These are phyloP conservation scores for Acer yangbiense DNA, from an alignment of 345 rosid genomes.

Conservation along the genomic window DNA sequence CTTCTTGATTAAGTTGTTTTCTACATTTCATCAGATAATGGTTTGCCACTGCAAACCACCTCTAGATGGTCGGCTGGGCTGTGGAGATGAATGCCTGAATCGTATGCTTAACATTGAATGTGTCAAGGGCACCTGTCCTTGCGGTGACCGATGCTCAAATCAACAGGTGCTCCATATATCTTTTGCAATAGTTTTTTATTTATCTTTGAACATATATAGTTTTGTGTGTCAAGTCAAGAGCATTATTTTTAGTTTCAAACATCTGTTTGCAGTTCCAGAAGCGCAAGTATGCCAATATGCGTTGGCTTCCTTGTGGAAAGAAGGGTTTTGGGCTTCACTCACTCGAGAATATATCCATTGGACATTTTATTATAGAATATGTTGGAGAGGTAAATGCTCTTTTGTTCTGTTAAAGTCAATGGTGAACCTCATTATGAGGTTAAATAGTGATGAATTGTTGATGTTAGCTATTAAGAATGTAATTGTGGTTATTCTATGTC, in stretches of 20 bases:
- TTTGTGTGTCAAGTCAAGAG: background rate
- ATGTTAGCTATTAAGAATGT: background rate
- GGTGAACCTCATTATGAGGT: slow-evolving; percentile 4
- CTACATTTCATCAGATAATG: slow-evolving; percentile 67
- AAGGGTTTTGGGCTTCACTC: slow-evolving; percentile 92
- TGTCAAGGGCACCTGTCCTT: slow-evolving; percentile 89
- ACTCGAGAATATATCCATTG: slow-evolving; percentile 69
- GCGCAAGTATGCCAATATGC: slow-evolving; percentile 71
- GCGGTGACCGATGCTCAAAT: slow-evolving; percentile 90
- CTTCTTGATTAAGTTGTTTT: slow-evolving; percentile 9
- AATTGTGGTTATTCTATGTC: background rate
- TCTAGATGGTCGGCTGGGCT: slow-evolving; percentile 63
- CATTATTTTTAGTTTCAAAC: slow-evolving; percentile 13
- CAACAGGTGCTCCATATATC: slow-evolving; percentile 63
- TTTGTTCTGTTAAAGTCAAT: background rate
- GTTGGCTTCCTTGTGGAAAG: slow-evolving; percentile 80
- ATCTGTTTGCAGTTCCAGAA: slow-evolving; percentile 81
- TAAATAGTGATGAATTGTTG: slow-evolving; percentile 7
- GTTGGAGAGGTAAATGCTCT: slow-evolving; percentile 84
- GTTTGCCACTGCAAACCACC: slow-evolving; percentile 88
- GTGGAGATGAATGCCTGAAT: slow-evolving; percentile 95
- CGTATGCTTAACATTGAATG: slow-evolving; percentile 99
- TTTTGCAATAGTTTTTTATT: slow-evolving; percentile 13
- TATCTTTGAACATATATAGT: background rate
- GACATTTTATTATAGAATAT: slow-evolving; percentile 91